phyloP scores from a whole-genome alignment of 768 basidiomycete species.

The Nidularia sp. region DNA sequence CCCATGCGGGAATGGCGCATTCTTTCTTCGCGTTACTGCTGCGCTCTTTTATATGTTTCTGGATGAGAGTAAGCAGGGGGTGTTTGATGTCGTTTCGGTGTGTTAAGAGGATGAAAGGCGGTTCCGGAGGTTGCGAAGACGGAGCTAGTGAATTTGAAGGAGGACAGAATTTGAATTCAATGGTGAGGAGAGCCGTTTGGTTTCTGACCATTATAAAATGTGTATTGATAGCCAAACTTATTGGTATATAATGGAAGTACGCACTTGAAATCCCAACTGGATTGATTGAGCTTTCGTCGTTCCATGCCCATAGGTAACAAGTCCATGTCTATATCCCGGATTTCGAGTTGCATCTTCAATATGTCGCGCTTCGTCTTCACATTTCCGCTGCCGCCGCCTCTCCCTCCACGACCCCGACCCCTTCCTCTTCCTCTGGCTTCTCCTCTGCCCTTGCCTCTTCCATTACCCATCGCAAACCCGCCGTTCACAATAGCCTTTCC shows the following conservation, averaged over 20 bases:
- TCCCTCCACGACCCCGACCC: slow-evolving; percentile 17
- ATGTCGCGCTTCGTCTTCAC: slow-evolving; percentile 59
- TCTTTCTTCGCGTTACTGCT: slow-evolving; percentile 37
- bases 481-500: slow-evolving; percentile 66
- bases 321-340: slow-evolving; percentile 69
- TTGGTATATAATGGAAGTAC: slow-evolving; percentile 17
- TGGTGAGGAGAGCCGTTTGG: slow-evolving; percentile 62
- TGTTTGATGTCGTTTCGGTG: slow-evolving; percentile 56
- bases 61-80: slow-evolving; percentile 48
- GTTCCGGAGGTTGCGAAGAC: slow-evolving; percentile 24
- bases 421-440: slow-evolving; percentile 18
- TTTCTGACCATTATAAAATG: slow-evolving; percentile 39
- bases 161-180: slow-evolving; percentile 68
- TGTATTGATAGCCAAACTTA: not conserved
- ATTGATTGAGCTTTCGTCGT: slow-evolving; percentile 71
- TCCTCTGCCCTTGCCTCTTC: slow-evolving; percentile 10
- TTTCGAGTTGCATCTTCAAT: slow-evolving; percentile 65
- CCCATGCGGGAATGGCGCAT: slow-evolving; percentile 47
- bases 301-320: slow-evolving; percentile 83
- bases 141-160: slow-evolving; percentile 41
- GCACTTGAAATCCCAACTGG: slow-evolving; percentile 79
- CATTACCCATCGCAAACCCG: slow-evolving; percentile 38
- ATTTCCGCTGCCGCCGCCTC: slow-evolving; percentile 22
- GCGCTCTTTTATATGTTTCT: slow-evolving; percentile 39
- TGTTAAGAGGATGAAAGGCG: slow-evolving; percentile 51